phyloP scores from a whole-genome alignment of 2,329 filamentous ascomycete genomes.

The Mariannaea elegans region DNA sequence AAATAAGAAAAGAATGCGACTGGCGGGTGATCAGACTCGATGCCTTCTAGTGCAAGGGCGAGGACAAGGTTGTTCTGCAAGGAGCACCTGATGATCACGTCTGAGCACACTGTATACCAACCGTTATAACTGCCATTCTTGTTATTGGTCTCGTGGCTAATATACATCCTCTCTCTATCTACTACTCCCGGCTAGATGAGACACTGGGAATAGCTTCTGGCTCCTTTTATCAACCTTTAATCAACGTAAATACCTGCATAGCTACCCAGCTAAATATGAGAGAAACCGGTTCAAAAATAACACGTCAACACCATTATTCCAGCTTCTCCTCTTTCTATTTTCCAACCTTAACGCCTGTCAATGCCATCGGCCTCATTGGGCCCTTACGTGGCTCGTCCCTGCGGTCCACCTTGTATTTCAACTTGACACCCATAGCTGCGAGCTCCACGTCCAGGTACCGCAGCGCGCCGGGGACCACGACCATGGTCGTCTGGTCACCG shows the following conservation, averaged over 20 bases:
- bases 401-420: conserved; percentile 78
- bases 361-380: conserved; percentile 53
- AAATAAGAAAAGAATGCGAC: not conserved
- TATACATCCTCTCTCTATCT: conserved; percentile 17
- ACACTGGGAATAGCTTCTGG: not conserved
- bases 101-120: not conserved
- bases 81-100: not conserved
- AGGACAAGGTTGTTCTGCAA: not conserved
- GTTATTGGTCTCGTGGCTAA: conserved; percentile 20
- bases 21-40: not conserved
- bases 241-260: conserved; percentile 19
- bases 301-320: not conserved
- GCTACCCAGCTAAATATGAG: conserved; percentile 25
- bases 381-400: conserved; percentile 72
- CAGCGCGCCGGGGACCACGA: conserved; percentile 91
- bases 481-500: conserved; percentile 88
- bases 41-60: not conserved
- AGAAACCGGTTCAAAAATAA: conserved; percentile 25
- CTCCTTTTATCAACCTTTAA: conserved; percentile 1
- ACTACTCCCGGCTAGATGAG: conserved; percentile 4
- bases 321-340: conserved; percentile 35
- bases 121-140: conserved; percentile 4
- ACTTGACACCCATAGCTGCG: conserved; percentile 93
- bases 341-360: conserved; percentile 40
- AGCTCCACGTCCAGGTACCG: conserved; percentile 95